A percentile compares a stretch with the other conserved stretches of the same genome.
These are phyloP conservation scores for Bipolaris gigantea DNA, from an alignment of 2,329 filamentous ascomycete species.

Conservation along the genomic window DNA sequence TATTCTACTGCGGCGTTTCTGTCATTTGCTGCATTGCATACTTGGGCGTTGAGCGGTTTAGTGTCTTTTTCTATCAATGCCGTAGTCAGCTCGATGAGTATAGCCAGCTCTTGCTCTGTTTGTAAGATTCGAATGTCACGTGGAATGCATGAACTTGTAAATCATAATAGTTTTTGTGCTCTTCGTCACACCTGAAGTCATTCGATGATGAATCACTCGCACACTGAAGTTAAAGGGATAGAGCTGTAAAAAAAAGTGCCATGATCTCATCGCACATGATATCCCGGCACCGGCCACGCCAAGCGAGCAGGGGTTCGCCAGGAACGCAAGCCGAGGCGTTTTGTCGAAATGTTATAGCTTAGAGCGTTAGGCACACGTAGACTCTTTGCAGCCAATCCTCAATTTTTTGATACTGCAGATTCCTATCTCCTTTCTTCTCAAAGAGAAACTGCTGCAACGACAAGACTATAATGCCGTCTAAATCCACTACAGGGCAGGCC, in stretches of 20 bases:
- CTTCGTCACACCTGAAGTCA: neutral
- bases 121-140: neutral
- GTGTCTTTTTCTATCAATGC: neutral
- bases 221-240: neutral
- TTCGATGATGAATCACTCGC: neutral
- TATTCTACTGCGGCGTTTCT: neutral
- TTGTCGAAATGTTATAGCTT: slow-evolving; percentile 5
- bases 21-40: slow-evolving; percentile 24
- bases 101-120: neutral
- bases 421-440: too few species aligned
- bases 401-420: neutral
- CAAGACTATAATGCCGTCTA: slow-evolving; percentile 3
- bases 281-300: slow-evolving; percentile 5
- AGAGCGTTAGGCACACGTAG: slow-evolving; percentile 1
- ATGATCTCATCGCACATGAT: slow-evolving; percentile 25
- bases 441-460: neutral
- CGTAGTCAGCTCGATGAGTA: neutral
- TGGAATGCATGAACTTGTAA: neutral
- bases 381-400: neutral
- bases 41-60: slow-evolving; percentile 8
- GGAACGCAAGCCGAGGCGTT: slow-evolving; percentile 11
- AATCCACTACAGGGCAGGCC: slow-evolving; percentile 1
- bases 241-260: neutral
- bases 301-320: slow-evolving; percentile 11
- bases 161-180: neutral